phyloP scores from a whole-genome alignment of 108 stramenopile species.

The Cyclotella sp. region DNA sequence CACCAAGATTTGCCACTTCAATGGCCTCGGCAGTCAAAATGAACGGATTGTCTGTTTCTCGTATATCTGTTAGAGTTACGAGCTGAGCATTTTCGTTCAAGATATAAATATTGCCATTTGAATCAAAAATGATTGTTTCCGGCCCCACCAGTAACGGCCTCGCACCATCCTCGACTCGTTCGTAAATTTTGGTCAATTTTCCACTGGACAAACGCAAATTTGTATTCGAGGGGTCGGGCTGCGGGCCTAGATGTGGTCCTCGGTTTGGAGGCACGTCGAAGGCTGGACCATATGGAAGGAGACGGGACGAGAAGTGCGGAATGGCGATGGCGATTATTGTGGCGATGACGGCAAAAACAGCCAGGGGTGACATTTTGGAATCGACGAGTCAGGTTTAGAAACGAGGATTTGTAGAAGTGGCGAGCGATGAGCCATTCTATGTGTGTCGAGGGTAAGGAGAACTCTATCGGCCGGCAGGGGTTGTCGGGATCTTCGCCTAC shows the following conservation, averaged over 20 bases:
- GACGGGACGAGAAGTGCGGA: neutral
- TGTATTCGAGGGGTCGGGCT: constrained; percentile 21
- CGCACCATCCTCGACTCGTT: constrained; percentile 43
- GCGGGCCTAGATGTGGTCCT: constrained; percentile 10
- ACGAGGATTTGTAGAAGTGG: too few relatives aligned
- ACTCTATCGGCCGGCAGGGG: too few relatives aligned
- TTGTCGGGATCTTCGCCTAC: too few relatives aligned
- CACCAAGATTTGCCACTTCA: constrained; percentile 58
- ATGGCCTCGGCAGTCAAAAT: constrained; percentile 52
- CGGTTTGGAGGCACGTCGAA: constrained; percentile 1
- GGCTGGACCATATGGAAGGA: constrained; percentile 31
- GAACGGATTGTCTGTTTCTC: constrained; percentile 18
- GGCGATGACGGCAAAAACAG: constrained; percentile 2
- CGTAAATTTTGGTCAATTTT: constrained; percentile 64
- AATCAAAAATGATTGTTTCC: constrained; percentile 67
- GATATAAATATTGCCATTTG: constrained; percentile 56
- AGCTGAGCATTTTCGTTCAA: constrained; percentile 62
- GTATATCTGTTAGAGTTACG: constrained; percentile 51
- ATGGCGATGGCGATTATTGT: constrained; percentile 1
- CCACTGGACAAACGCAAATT: constrained; percentile 46
- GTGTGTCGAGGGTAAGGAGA: too few relatives aligned
- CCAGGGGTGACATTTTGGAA: neutral
- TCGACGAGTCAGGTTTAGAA: neutral
- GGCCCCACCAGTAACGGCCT: constrained; percentile 55
- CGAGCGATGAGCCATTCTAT: too few relatives aligned